Percentiles rank a stretch among this genome's conserved stretches.
Conservation (phyloP, 2,329 filamentous ascomycete genomes). For the Monosporascus sp. region DNA sequence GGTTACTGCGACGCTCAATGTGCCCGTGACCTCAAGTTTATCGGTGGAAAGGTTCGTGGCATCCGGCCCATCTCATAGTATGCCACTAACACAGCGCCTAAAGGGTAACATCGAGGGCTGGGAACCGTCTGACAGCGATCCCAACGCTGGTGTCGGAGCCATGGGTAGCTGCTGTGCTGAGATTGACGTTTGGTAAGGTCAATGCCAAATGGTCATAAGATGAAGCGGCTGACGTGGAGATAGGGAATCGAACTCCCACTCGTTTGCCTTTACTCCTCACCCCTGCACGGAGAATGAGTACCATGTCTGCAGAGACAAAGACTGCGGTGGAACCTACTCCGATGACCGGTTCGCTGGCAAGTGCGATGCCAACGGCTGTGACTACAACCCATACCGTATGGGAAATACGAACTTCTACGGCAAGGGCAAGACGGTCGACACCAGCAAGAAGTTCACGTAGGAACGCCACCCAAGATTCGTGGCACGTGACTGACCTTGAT, state of each 20-base stretch:
- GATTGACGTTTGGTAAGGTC: constrained; percentile 51
- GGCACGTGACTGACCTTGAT: background rate
- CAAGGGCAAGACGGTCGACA: constrained; percentile 51
- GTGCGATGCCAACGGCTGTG: constrained; percentile 62
- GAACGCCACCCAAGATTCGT: background rate
- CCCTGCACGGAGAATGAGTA: constrained; percentile 47
- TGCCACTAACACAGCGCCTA: constrained; percentile 1
- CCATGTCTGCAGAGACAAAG: constrained; percentile 40
- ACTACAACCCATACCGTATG: constrained; percentile 64
- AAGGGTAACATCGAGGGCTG: constrained; percentile 44
- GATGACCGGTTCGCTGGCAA: constrained; percentile 51
- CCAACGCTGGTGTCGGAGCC: constrained; percentile 44
- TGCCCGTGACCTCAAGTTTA: constrained; percentile 46
- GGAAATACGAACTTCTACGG: constrained; percentile 59
- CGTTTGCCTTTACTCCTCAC: constrained; percentile 58
- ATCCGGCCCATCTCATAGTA: background rate
- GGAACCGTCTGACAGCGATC: constrained; percentile 43
- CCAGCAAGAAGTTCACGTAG: constrained; percentile 49
- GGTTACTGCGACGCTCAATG: constrained; percentile 52
- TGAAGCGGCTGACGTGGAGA: constrained; percentile 4
- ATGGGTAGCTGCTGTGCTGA: constrained; percentile 54
- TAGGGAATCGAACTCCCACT: constrained; percentile 54
- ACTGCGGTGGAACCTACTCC: constrained; percentile 45
- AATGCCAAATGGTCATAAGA: background rate
- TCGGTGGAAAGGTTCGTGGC: constrained; percentile 35